Base-by-base conservation (phyloP, 768 basidiomycete species). In the Amanita brunnescens region DNA sequence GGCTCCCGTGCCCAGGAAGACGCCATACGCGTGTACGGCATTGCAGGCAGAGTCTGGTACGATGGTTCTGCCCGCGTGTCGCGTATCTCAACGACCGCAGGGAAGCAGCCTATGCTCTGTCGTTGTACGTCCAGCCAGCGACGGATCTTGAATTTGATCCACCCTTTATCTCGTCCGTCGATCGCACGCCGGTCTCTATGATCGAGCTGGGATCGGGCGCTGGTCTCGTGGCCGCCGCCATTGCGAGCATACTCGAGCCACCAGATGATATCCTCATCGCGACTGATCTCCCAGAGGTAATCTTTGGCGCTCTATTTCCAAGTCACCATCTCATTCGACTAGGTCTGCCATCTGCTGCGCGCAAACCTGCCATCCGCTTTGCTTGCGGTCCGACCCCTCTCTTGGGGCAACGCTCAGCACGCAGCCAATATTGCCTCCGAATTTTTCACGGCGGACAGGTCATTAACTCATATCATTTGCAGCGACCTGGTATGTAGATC, bases 11-110 rank as follows among this genome's bases (percentile, higher is more conserved):
- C 70, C 3, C 86, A 87, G 63, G 68, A 68, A 51, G 63, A 71
- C 13, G 79, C 85, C 5, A 92, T 92, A 49, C 65, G 71, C 13
- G 70, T 69, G 57, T 91, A 85, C 61, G 89, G 90, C 4, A 92
- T 93, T 51, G 91, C 89, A 6, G 87, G 89, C 29, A 74, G 87
- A 65, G 81, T 93, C 42, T 92, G 90, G 91, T 87, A 72, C 23
- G 49, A 34, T 40, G n/a, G 34, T 32, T 52, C 29, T 55, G 61
- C 46, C 23, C 34, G n/a, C 42, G 1, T 9, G 23, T n/a, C 9
- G 14, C 14, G 14, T 14, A 24, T 30, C 40, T 46, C 30, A 45
- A 45, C 42, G 33, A 45, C 21, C 8, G 5, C 61, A 90, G 87
- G 89, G 87, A 91, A 67, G 83, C 86, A 21, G 80, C 86, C 3